A percentile compares a stretch with the other conserved stretches of the same genome.
phyloP scores from a whole-genome alignment of 2,329 filamentous ascomycete species.

The Cladophialophora yegresii region DNA sequence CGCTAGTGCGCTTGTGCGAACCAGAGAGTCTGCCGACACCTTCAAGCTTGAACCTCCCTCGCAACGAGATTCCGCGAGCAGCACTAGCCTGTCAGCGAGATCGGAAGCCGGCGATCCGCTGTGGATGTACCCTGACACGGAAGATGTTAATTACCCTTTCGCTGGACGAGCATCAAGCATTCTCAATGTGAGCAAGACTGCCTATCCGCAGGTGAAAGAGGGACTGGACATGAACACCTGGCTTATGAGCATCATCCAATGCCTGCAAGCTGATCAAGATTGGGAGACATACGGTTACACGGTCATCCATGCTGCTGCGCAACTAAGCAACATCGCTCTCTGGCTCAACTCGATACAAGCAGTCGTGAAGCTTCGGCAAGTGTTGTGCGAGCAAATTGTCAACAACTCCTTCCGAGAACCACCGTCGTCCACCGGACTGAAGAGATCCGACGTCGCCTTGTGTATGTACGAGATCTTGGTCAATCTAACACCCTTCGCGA shows the following conservation, averaged over 20 bases:
- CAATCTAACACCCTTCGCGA: constrained; percentile 77
- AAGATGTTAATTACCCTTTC: constrained; percentile 23
- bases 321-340: constrained; percentile 85
- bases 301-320: constrained; percentile 79
- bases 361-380: constrained; percentile 71
- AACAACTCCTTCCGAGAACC: constrained; percentile 78
- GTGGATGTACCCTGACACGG: constrained; percentile 60
- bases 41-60: constrained; percentile 24
- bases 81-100: constrained; percentile 27
- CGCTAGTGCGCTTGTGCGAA: constrained; percentile 70
- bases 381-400: constrained; percentile 81
- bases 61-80: constrained; percentile 32
- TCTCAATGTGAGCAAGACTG: constrained; percentile 25
- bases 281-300: constrained; percentile 95
- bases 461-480: constrained; percentile 85
- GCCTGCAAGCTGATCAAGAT: constrained; percentile 73
- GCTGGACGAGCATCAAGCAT: constrained; percentile 18
- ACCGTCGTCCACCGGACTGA: constrained; percentile 73
- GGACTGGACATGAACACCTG: constrained; percentile 66
- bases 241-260: constrained; percentile 73
- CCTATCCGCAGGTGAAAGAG: constrained; percentile 32
- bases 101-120: constrained; percentile 42
- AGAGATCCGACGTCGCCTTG: constrained; percentile 83
- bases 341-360: constrained; percentile 74
- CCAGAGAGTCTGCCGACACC: constrained; percentile 53